Conservation (phyloP, 805 yeast species). For the Metschnikowia lochheadii region DNA sequence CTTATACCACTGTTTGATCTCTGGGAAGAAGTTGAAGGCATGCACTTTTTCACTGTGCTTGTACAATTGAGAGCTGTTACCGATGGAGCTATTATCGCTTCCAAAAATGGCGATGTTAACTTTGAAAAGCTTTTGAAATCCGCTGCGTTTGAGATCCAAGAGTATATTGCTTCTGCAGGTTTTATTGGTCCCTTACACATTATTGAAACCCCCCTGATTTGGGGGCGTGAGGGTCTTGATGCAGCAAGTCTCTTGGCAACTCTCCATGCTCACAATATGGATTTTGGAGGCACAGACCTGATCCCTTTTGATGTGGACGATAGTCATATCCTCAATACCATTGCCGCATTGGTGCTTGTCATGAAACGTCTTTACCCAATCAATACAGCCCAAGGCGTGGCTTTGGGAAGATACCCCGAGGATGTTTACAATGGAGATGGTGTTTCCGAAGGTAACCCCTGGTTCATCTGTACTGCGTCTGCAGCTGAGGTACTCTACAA, state of each 20-base stretch:
- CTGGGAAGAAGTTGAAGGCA: slow-evolving; percentile 83
- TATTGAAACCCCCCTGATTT: slow-evolving; percentile 57
- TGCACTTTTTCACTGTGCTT: slow-evolving; percentile 76
- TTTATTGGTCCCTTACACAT: slow-evolving; percentile 18
- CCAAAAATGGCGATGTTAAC: slow-evolving; percentile 11
- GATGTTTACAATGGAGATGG: slow-evolving; percentile 79
- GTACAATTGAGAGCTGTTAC: slow-evolving; percentile 68
- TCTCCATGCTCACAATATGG: slow-evolving; percentile 45
- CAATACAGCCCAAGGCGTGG: slow-evolving; percentile 59
- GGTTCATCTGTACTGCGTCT: slow-evolving; percentile 78
- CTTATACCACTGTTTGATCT: slow-evolving; percentile 66
- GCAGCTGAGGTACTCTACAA: slow-evolving; percentile 63
- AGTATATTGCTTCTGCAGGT: slow-evolving; percentile 41
- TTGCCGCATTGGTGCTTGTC: slow-evolving; percentile 56
- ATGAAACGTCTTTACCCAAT: slow-evolving; percentile 78
- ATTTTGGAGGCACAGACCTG: slow-evolving; percentile 22
- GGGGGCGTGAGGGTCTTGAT: slow-evolving; percentile 68
- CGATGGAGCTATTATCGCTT: slow-evolving; percentile 46
- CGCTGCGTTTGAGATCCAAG: slow-evolving; percentile 30
- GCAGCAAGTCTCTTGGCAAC: slow-evolving; percentile 63
- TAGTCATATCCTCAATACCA: slow-evolving; percentile 55
- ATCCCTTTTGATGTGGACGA: slow-evolving; percentile 66
- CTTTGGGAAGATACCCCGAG: slow-evolving; percentile 89
- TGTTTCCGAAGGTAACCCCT: slow-evolving; percentile 80
- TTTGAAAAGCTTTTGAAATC: not conserved